Conservation (phyloP, 2,329 filamentous ascomycete species). For the Venturia pyrina region DNA sequence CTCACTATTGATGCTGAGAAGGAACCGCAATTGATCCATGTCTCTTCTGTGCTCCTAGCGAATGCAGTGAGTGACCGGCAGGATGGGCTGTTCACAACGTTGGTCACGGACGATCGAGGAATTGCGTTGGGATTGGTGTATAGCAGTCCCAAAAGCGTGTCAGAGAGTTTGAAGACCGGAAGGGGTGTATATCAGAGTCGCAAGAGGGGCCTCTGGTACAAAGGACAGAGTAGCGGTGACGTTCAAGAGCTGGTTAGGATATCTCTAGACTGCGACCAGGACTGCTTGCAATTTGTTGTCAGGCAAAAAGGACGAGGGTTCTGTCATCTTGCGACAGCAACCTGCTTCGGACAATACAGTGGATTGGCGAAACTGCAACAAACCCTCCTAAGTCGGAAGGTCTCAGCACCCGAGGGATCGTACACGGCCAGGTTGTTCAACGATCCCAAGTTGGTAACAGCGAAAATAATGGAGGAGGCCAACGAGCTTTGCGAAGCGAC, state of each 20-base stretch:
- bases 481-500: constrained; percentile 86
- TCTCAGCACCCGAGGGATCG: constrained; percentile 74
- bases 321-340: constrained; percentile 85
- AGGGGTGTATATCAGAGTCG: constrained; percentile 90
- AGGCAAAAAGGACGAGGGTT: constrained; percentile 81
- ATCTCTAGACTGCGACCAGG: constrained; percentile 83
- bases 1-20: constrained; percentile 58
- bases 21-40: constrained; percentile 50
- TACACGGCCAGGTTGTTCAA: constrained; percentile 92
- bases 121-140: constrained; percentile 83
- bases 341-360: constrained; percentile 78
- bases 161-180: constrained; percentile 72
- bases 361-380: constrained; percentile 80
- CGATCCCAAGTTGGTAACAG: constrained; percentile 76
- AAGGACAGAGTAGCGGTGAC: constrained; percentile 89
- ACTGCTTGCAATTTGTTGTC: constrained; percentile 84
- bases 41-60: constrained; percentile 60
- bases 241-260: constrained; percentile 81
- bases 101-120: constrained; percentile 83
- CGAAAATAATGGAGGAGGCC: constrained; percentile 98
- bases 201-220: constrained; percentile 92
- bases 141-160: constrained; percentile 82
- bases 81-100: constrained; percentile 78
- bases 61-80: constrained; percentile 71
- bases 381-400: constrained; percentile 72